These are phyloP conservation scores for Rhodotorula sp. DNA, from an alignment of 1,284 basidiomycete species.

Conservation along the genomic window DNA sequence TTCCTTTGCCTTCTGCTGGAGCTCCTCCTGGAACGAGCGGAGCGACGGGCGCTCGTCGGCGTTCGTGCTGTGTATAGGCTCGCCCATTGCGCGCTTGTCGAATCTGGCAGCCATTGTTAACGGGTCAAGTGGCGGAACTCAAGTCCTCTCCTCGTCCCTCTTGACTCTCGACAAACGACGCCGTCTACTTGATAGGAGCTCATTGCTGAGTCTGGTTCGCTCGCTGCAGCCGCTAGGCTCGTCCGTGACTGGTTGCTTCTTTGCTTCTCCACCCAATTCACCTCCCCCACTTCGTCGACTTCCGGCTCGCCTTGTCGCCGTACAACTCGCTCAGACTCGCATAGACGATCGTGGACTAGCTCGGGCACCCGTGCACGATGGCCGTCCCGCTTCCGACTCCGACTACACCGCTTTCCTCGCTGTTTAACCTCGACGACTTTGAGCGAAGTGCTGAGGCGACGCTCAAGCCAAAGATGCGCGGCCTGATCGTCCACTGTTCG, in stretches of 20 bases:
- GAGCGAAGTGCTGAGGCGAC: constrained; percentile 15
- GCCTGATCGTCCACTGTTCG: too few species aligned
- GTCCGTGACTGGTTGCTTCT: too few species aligned
- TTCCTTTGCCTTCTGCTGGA: background rate
- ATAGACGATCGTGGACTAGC: too few species aligned
- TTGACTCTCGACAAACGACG: too few species aligned
- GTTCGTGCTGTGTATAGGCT: constrained; percentile 2
- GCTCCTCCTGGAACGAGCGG: constrained; percentile 24
- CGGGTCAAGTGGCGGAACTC: too few species aligned
- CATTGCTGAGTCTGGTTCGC: background rate
- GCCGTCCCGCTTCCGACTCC: constrained; percentile 7
- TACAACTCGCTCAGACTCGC: background rate
- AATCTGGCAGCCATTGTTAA: background rate
- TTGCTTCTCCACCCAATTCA: too few species aligned
- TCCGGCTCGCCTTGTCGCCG: background rate
- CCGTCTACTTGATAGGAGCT: background rate
- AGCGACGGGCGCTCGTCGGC: constrained; percentile 19
- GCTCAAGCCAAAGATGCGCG: constrained; percentile 24
- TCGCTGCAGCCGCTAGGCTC: background rate
- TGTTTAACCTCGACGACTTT: constrained; percentile 23
- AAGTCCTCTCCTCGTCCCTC: background rate
- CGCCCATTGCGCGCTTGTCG: constrained; percentile 12
- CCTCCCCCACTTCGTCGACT: background rate
- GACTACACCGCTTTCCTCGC: constrained; percentile 4
- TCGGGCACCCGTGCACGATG: background rate